phyloP scores from a whole-genome alignment of 805 yeast species.

The Ogataea methylovora region DNA sequence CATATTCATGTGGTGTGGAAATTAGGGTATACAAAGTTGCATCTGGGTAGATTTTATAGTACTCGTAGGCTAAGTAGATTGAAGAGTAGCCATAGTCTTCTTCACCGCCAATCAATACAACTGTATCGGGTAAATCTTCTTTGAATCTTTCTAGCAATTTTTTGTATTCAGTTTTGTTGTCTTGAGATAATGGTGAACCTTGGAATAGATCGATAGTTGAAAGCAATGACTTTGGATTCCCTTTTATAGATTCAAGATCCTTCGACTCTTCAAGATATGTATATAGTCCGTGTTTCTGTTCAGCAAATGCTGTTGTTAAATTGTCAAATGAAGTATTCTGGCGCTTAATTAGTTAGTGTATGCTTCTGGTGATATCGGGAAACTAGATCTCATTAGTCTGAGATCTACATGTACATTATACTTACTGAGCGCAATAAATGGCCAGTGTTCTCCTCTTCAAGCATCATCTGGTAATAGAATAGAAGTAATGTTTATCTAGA shows the following conservation, averaged over 20 bases:
- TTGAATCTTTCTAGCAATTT: slow-evolving; percentile 1
- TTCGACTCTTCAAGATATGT: slow-evolving; percentile 2
- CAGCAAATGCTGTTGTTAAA: too few species aligned
- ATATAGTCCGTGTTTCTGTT: too few species aligned
- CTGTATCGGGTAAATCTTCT: slow-evolving; percentile 6
- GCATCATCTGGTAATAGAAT: too few species aligned
- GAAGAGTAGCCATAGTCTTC: slow-evolving; percentile 16
- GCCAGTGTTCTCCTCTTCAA: too few species aligned
- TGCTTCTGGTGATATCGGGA: too few species aligned
- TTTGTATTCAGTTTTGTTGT: slow-evolving; percentile 1
- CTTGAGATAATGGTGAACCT: not conserved
- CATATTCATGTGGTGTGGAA: slow-evolving; percentile 2
- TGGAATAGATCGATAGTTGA: slow-evolving; percentile 13
- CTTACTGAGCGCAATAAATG: too few species aligned
- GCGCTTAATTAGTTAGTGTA: too few species aligned
- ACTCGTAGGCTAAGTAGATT: slow-evolving; percentile 11
- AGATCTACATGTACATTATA: too few species aligned
- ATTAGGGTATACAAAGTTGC: slow-evolving; percentile 12
- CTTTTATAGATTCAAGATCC: slow-evolving; percentile 6
- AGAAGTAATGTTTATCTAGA: too few species aligned
- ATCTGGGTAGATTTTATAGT: slow-evolving; percentile 5
- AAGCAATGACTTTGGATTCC: slow-evolving; percentile 13
- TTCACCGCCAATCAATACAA: slow-evolving; percentile 11
- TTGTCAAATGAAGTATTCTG: too few species aligned
- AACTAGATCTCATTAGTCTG: too few species aligned